These are phyloP conservation scores for Purshia tridentata DNA, from an alignment of 306 rosid genomes.

Conservation along the genomic window DNA sequence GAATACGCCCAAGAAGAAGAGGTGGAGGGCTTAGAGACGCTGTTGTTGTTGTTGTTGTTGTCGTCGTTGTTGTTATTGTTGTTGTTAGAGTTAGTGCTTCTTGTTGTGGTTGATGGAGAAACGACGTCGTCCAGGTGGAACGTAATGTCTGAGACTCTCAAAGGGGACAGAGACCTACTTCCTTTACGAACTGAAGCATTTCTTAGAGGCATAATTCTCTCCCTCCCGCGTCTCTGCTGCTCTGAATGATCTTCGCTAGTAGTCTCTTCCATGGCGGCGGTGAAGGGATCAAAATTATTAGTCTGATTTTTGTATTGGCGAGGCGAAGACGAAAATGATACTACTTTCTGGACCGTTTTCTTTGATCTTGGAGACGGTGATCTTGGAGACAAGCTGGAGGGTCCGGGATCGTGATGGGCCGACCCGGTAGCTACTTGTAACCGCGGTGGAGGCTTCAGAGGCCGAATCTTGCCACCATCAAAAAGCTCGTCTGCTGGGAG, in stretches of 20 bases:
- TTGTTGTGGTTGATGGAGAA: constrained; percentile 41
- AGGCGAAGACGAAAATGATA: constrained; percentile 27
- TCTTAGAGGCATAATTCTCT: constrained; percentile 19
- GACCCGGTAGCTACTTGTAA: constrained; percentile 16
- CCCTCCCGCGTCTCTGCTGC: constrained; percentile 44
- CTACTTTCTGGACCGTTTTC: constrained; percentile 38
- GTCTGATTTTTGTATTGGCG: constrained; percentile 20
- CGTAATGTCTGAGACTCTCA: constrained; percentile 63
- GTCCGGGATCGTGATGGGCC: neutral
- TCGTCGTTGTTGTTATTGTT: too few species aligned
- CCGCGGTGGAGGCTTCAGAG: constrained; percentile 58
- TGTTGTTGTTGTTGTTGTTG: neutral
- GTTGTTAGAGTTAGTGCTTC: neutral
- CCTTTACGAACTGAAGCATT: constrained; percentile 38
- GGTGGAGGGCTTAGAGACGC: constrained; percentile 3
- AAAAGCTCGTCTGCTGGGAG: constrained; percentile 83
- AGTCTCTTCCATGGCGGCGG: constrained; percentile 42
- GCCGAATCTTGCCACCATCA: constrained; percentile 69
- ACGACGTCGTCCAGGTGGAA: constrained; percentile 38
- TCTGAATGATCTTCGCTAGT: neutral
- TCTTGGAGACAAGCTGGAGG: constrained; percentile 6
- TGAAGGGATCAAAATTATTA: constrained; percentile 47
- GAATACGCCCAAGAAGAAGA: constrained; percentile 30
- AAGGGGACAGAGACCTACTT: constrained; percentile 73
- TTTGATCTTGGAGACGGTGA: constrained; percentile 34